Conservation (phyloP, 495 filamentous ascomycete genomes). For the Podospora sp. region DNA sequence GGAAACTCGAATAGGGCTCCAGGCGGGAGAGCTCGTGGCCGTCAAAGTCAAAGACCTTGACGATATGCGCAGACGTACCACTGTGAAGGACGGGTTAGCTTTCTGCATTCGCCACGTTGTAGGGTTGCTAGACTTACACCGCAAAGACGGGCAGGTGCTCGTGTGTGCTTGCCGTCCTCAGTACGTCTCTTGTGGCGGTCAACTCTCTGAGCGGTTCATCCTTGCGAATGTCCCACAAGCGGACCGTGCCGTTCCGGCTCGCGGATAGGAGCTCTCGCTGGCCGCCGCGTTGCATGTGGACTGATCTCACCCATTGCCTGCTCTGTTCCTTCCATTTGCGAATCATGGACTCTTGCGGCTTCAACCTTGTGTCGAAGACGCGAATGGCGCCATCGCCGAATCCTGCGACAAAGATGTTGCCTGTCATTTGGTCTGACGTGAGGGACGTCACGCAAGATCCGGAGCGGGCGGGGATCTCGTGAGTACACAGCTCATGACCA, state of each 20-base stretch:
- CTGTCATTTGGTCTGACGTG: conserved; percentile 95
- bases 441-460: conserved; percentile 93
- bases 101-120: neutral
- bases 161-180: conserved; percentile 87
- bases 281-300: conserved; percentile 96
- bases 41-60: conserved; percentile 90
- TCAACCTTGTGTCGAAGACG: conserved; percentile 86
- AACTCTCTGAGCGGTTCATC: conserved; percentile 73
- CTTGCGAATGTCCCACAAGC: conserved; percentile 94
- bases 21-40: conserved; percentile 73
- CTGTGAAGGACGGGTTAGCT: conserved; percentile 49
- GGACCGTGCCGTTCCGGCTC: conserved; percentile 86
- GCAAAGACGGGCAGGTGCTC: conserved; percentile 97
- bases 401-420: conserved; percentile 91
- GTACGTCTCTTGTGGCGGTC: conserved; percentile 71
- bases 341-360: conserved; percentile 83
- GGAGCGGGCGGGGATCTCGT: conserved; percentile 93
- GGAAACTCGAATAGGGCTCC: conserved; percentile 86
- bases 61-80: conserved; percentile 81
- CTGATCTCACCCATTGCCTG: conserved; percentile 91
- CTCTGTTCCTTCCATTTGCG: conserved; percentile 86
- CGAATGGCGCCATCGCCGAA: conserved; percentile 97
- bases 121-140: conserved; percentile 64
- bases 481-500: conserved; percentile 86
- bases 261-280: conserved; percentile 86